Base-by-base conservation (phyloP, 129 eudicot genomes). In the Ambrosia trifida region DNA sequence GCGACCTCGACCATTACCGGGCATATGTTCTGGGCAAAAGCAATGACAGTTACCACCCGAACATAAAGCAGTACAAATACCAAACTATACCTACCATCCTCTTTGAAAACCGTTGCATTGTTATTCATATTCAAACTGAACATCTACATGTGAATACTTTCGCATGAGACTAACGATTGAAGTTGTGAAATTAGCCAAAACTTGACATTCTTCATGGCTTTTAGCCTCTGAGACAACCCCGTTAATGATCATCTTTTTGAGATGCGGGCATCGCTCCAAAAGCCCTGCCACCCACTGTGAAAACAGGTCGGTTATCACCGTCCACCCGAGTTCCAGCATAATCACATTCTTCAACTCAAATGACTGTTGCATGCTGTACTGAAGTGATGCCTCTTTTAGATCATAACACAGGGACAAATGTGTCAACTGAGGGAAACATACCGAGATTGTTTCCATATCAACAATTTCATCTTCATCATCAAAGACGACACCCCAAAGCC, bases 391-490 rank as follows among this genome's bases (percentile, higher is more conserved):
- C 73, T 88, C 97, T 77, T 82, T 82, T 33, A 91, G 72, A 72
- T 91, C 97, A 33, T 91, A 91, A 44, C 88, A 81, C 72, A 91
- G 60, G 6, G 96, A 88, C 43, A 91, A 75, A 72, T 85, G 96
- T 53, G 81, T 82, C 64, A 91, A 78, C 28, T 64, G 66, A 24
- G 96, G 97, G 43, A 91, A 91, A 76, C 97, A 84, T 4, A 74
- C 33, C 38, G 96, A 83, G 68, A 91, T 84, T 10, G 89, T 83
- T 67, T 86, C 97, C 79, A 91, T 78, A 77, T 91, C 96, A 5
- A 91, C 96, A 32, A 91, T 71, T 77, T 91, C 97, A 46, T 91
- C 95, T 51, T 91, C 97, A 51, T 91, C 96, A 20, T 91, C 97
- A 75, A 91, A 91, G 63, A 88, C 94, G 50, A 88, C 97, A 20